phyloP scores from a whole-genome alignment of 2,329 filamentous ascomycete genomes.

The Calonectria hawksworthii region DNA sequence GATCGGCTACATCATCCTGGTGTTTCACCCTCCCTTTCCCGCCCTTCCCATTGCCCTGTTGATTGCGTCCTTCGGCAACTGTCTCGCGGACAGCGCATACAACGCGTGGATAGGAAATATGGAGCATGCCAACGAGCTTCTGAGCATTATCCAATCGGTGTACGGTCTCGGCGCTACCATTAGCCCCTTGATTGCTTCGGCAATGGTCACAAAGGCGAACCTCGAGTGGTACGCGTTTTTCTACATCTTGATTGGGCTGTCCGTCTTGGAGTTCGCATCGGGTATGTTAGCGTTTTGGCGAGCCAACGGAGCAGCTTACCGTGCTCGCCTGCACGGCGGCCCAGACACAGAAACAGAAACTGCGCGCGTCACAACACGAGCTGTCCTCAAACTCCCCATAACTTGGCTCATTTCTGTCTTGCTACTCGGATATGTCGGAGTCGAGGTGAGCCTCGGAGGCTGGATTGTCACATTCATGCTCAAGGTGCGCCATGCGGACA shows the following conservation, averaged over 20 bases:
- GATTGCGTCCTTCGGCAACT: not conserved
- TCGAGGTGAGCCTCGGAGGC: not conserved
- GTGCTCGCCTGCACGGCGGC: not conserved
- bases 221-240: not conserved
- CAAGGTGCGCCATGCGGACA: not conserved
- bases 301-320: not conserved
- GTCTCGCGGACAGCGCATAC: not conserved
- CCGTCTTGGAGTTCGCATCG: not conserved
- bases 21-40: not conserved
- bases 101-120: slow-evolving; percentile 8
- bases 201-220: not conserved
- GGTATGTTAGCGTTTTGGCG: not conserved
- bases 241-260: not conserved
- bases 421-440: not conserved
- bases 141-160: not conserved
- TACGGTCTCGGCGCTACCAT: not conserved
- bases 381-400: not conserved
- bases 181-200: not conserved
- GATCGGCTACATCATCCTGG: not conserved
- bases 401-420: not conserved
- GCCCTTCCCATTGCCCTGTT: not conserved
- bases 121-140: not conserved
- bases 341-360: not conserved
- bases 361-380: not conserved
- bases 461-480: slow-evolving; percentile 1